Percentiles rank a stretch among this genome's conserved stretches.
phyloP scores from a whole-genome alignment of 2,329 filamentous ascomycete genomes.

The Cladosporium sp. region DNA sequence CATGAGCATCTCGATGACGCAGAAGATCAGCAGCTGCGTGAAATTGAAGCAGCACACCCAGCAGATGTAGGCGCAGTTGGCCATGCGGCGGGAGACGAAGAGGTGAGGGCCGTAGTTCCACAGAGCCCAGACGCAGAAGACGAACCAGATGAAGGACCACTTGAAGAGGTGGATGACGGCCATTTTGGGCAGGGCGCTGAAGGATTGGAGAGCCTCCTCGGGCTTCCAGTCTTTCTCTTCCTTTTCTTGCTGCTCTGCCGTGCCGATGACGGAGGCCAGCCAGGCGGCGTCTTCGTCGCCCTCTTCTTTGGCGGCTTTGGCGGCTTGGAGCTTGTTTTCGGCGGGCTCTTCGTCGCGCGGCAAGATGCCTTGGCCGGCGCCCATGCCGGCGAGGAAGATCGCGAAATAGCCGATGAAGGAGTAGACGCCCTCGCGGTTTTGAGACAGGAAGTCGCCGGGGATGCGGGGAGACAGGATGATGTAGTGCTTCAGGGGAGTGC shows the following conservation, averaged over 20 bases:
- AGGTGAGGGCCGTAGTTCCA: slow-evolving; percentile 68
- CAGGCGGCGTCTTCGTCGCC: slow-evolving; percentile 34
- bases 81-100: slow-evolving; percentile 78
- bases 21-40: slow-evolving; percentile 75
- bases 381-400: slow-evolving; percentile 88
- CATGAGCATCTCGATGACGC: slow-evolving; percentile 69
- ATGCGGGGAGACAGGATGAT: slow-evolving; percentile 77
- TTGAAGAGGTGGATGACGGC: slow-evolving; percentile 50
- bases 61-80: slow-evolving; percentile 88
- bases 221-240: slow-evolving; percentile 10
- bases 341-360: slow-evolving; percentile 45
- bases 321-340: slow-evolving; percentile 14
- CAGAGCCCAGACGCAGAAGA: slow-evolving; percentile 67
- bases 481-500: slow-evolving; percentile 69
- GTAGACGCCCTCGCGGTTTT: slow-evolving; percentile 94
- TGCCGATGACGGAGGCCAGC: slow-evolving; percentile 32
- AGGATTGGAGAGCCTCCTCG: slow-evolving; percentile 9
- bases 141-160: slow-evolving; percentile 64
- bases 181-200: slow-evolving; percentile 18
- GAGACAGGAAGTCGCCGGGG: slow-evolving; percentile 64
- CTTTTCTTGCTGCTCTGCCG: slow-evolving; percentile 14
- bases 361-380: slow-evolving; percentile 74
- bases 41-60: slow-evolving; percentile 94
- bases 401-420: slow-evolving; percentile 91
- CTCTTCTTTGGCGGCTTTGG: slow-evolving; percentile 18